A percentile compares a stretch with the other conserved stretches of the same genome.
phyloP scores from a whole-genome alignment of 768 basidiomycete genomes.

The Termitomyces sp. region DNA sequence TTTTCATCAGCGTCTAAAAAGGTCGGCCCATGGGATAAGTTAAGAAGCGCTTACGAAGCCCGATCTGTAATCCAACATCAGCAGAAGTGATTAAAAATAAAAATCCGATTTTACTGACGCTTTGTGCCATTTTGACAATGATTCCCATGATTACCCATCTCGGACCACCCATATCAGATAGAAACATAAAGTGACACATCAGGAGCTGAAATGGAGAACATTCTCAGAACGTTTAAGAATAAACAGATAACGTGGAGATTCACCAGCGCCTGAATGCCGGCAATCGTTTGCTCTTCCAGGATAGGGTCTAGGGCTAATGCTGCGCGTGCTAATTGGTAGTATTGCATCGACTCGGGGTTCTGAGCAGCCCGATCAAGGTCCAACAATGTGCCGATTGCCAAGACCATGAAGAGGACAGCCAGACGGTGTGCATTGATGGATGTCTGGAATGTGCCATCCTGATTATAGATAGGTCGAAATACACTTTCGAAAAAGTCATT shows the following conservation, averaged over 20 bases:
- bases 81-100: conserved; percentile 8
- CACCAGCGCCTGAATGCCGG: conserved; percentile 63
- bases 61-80: conserved; percentile 38
- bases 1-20: conserved; percentile 9
- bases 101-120: conserved; percentile 35
- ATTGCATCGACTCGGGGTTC: conserved; percentile 50
- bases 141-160: conserved; percentile 71
- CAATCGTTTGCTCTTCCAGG: conserved; percentile 58
- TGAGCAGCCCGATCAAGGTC: conserved; percentile 53
- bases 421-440: conserved; percentile 47
- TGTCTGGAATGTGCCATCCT: conserved; percentile 30
- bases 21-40: neutral
- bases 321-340: conserved; percentile 56
- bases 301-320: conserved; percentile 59
- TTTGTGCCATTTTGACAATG: conserved; percentile 64
- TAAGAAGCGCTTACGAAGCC: conserved; percentile 50
- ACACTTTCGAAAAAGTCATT: conserved; percentile 48
- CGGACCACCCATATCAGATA: conserved; percentile 48
- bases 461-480: conserved; percentile 49
- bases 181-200: conserved; percentile 51
- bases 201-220: conserved; percentile 38
- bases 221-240: conserved; percentile 12
- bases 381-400: conserved; percentile 58
- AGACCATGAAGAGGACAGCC: conserved; percentile 57
- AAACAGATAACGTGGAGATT: conserved; percentile 17